These are phyloP conservation scores for Phyllosticta citribraziliensis DNA, from an alignment of 2,329 filamentous ascomycete genomes.

Conservation along the genomic window DNA sequence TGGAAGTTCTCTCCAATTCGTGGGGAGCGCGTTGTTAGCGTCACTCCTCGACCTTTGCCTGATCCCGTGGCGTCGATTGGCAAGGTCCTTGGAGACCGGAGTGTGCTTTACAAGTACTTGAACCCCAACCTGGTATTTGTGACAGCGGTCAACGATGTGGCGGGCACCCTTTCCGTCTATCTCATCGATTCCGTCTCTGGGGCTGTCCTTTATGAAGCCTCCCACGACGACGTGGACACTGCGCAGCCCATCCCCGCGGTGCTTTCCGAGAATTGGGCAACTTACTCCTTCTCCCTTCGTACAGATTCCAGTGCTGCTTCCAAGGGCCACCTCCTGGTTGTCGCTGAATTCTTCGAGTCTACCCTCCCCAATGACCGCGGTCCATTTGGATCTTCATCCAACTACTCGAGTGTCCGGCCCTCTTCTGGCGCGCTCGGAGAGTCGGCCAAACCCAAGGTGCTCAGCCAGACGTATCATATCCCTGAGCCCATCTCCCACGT, in stretches of 20 bases:
- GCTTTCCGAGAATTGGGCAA: constrained; percentile 91
- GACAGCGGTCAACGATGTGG: constrained; percentile 52
- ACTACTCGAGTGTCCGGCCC: constrained; percentile 69
- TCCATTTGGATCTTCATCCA: constrained; percentile 56
- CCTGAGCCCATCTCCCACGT: constrained; percentile 69
- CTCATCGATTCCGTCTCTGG: constrained; percentile 82
- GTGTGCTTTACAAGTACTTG: constrained; percentile 95
- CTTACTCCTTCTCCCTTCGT: constrained; percentile 62
- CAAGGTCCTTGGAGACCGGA: constrained; percentile 79
- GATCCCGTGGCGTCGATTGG: constrained; percentile 93
- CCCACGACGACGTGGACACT: constrained; percentile 64
- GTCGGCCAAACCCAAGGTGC: constrained; percentile 58
- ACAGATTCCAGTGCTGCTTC: constrained; percentile 43
- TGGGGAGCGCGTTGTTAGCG: constrained; percentile 57
- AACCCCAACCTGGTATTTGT: constrained; percentile 78
- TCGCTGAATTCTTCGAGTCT: constrained; percentile 88
- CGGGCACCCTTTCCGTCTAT: constrained; percentile 58
- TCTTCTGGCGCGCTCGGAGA: constrained; percentile 44
- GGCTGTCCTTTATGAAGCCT: constrained; percentile 61
- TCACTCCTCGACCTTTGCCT: constrained; percentile 60
- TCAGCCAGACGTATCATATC: constrained; percentile 73
- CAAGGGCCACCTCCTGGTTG: constrained; percentile 76
- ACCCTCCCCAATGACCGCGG: constrained; percentile 75
- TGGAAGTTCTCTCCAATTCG: constrained; percentile 66
- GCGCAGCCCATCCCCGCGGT: constrained; percentile 64